Evolutionary conservation across 371 early-diverging fungal species (phyloP), one percentile per base, ranked within the genome.

Genomic region (Mucor saturninus): DNA sequence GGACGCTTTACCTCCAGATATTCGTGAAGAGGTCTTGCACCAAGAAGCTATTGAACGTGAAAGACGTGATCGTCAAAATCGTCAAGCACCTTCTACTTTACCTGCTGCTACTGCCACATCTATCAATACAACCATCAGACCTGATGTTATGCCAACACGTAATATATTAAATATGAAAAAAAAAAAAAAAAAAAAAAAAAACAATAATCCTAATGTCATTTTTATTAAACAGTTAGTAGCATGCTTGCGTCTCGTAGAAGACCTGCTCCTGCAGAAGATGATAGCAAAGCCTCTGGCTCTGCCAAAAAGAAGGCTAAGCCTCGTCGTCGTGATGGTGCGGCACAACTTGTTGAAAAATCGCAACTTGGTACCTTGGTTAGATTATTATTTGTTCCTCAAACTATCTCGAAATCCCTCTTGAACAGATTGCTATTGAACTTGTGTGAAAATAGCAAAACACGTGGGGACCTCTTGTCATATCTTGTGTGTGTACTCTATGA

Each of bases 401-500:
- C 88, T 0, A 80, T 89, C 15, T 84, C 85, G 26, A 92, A 90
- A 66, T 77, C 86, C 21, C 78, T 90, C 38, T 70, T 96, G 42
- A 86, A 87, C 62, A 81, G 87, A 53, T 68, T 95, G 13, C 70
- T 98, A 49, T 81, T 90, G 54, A 94, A 94, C 71, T 85, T 98
- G 6, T 92, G 94, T 68, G 96, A 97, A 72, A 97, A 97, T 73
- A 87, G 85, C 64, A 88, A 89, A 62, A 92, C 96, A 2, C 85
- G 98, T 9, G 69, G 85, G 8, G 98, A 98, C 58, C 72, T 97
- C 1, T 78, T 98, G 13, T 88, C 91, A 2, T 81, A 96, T 43
- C 75, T 98, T 57, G 83, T 98, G 14, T 91, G 92, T 31, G 87
- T 96, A 30, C 81, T 98, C 46, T 90, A 91, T 58, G 93, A 94